Percentiles rank a stretch among this genome's conserved stretches.
Conservation (phyloP, 164 flowering plant genomes). For the Warburgia ugandensis region DNA sequence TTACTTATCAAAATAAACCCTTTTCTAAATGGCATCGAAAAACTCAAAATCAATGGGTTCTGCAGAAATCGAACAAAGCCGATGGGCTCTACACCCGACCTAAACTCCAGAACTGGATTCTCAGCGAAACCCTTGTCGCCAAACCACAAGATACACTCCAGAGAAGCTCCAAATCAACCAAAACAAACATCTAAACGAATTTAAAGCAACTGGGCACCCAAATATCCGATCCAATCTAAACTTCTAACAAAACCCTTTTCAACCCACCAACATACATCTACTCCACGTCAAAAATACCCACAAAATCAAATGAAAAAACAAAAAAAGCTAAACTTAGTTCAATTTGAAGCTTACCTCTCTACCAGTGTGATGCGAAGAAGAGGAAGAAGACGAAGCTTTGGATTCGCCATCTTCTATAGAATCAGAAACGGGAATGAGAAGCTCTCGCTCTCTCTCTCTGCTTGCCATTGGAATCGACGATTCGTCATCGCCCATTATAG, state of each 20-base stretch:
- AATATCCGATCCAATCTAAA: conserved; percentile 1
- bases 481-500: conserved; percentile 68
- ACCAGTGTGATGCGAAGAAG: conserved; percentile 66
- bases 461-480: conserved; percentile 41
- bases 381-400: conserved; percentile 44
- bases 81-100: not conserved
- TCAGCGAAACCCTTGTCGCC: too few relatives aligned
- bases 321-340: not conserved
- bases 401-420: conserved; percentile 35
- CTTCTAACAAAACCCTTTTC: too few relatives aligned
- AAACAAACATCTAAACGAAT: not conserved
- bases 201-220: not conserved
- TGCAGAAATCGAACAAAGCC: not conserved
- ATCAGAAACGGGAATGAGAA: conserved; percentile 75
- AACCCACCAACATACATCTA: too few relatives aligned
- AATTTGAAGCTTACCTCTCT: conserved; percentile 46
- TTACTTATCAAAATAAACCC: too few relatives aligned
- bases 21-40: too few relatives aligned
- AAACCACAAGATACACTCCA: not conserved
- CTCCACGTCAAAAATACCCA: not conserved
- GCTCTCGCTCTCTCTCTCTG: conserved; percentile 76
- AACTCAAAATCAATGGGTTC: too few relatives aligned
- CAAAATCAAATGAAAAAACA: not conserved
- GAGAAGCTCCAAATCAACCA: not conserved
- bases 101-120: not conserved